Evolutionary conservation across 164 flowering plant genomes (phyloP).

Genomic region (Chloranthus sessilifolius): DNA sequence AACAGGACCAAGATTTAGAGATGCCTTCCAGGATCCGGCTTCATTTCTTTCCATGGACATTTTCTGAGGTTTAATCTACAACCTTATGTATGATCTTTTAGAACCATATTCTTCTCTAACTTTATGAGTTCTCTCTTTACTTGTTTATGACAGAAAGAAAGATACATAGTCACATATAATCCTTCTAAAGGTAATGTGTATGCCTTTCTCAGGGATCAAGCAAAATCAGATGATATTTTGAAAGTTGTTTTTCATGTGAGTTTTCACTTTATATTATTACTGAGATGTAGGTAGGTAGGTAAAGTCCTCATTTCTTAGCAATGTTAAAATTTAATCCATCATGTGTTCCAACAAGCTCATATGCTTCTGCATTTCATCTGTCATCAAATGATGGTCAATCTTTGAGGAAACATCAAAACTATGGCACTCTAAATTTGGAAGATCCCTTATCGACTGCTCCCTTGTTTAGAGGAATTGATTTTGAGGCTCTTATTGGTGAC

Average conservation of each 20-base stretch:
- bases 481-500: too few relatives aligned
- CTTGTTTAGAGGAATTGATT: too few relatives aligned
- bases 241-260: conserved; percentile 98
- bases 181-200: conserved; percentile 78
- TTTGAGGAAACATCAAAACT: too few relatives aligned
- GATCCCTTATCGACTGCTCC: too few relatives aligned
- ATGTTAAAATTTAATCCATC: too few relatives aligned
- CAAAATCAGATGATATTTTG: conserved; percentile 88
- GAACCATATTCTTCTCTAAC: neutral
- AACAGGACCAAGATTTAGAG: conserved; percentile 86
- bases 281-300: too few relatives aligned
- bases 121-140: neutral
- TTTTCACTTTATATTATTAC: too few relatives aligned
- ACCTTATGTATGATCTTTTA: neutral
- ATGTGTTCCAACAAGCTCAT: too few relatives aligned
- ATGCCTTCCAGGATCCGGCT: conserved; percentile 89
- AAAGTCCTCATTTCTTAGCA: too few relatives aligned
- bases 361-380: too few relatives aligned
- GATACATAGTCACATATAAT: conserved; percentile 81
- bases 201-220: conserved; percentile 89
- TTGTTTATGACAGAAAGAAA: conserved; percentile 58
- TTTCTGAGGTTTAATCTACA: conserved; percentile 73
- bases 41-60: conserved; percentile 67
- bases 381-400: too few relatives aligned
- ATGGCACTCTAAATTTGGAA: too few relatives aligned